A percentile compares a stretch with the other conserved stretches of the same genome.
Conservation (phyloP, 345 rosid genomes). For the thale cress (Arabidopsis thaliana) region TAIR10.1 NC_003074.8:21448001-21448500, state of each 20-base stretch:
- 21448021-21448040: background rate
- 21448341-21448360: background rate
- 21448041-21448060: background rate
- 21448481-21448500: background rate
- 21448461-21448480: slow-evolving; percentile 19
- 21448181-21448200: slow-evolving; percentile 16
- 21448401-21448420: slow-evolving; percentile 41
- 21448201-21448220: slow-evolving; percentile 41
- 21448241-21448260: background rate
- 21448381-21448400: slow-evolving; percentile 24
- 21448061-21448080: background rate
- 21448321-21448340: background rate
- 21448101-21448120: background rate
- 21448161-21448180: slow-evolving; percentile 32
- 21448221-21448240: slow-evolving; percentile 2
- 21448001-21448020: slow-evolving; percentile 12
- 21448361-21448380: slow-evolving; percentile 30
- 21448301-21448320: slow-evolving; percentile 20
- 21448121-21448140: slow-evolving; percentile 9
- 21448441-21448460: slow-evolving; percentile 18
- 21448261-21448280: slow-evolving; percentile 17
- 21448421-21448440: slow-evolving; percentile 24
- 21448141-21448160: slow-evolving; percentile 10
- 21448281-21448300: slow-evolving; percentile 36
- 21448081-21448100: slow-evolving; percentile 8